phyloP scores from a whole-genome alignment of 768 basidiomycete species.

The Tephrocybe sp. region DNA sequence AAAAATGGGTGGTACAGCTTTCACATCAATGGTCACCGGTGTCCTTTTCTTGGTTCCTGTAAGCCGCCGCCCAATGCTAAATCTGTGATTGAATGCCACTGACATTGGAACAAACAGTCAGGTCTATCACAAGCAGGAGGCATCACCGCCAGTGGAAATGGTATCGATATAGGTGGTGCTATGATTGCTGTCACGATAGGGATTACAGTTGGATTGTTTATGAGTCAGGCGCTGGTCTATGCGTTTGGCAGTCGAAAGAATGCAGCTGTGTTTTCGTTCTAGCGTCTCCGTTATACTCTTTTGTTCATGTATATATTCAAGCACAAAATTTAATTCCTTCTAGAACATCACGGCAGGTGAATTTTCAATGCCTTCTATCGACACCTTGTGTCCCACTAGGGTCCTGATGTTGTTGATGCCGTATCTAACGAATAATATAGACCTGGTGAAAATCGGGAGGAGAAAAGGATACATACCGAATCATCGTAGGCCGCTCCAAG shows the following conservation, averaged over 20 bases:
- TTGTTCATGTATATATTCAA: constrained; percentile 8
- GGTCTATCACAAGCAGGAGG: constrained; percentile 86
- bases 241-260: constrained; percentile 83
- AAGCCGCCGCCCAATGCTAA: constrained; percentile 29
- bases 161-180: constrained; percentile 81
- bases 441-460: neutral
- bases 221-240: constrained; percentile 84
- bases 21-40: constrained; percentile 88
- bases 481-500: constrained; percentile 97
- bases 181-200: constrained; percentile 92
- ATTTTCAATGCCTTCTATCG: constrained; percentile 84
- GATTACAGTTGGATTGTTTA: constrained; percentile 86
- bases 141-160: constrained; percentile 75
- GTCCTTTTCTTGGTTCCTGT: constrained; percentile 87
- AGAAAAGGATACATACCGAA: constrained; percentile 59
- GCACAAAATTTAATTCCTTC: constrained; percentile 11
- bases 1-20: constrained; percentile 81
- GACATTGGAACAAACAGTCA: constrained; percentile 43
- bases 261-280: constrained; percentile 85
- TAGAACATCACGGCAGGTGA: constrained; percentile 91
- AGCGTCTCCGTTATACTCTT: constrained; percentile 17
- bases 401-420: constrained; percentile 97
- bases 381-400: constrained; percentile 95
- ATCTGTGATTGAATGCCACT: neutral
- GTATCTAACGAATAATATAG: constrained; percentile 53